Conservation (phyloP, 2,329 filamentous ascomycete genomes). For the Monilinia vaccinii-corymbosi region DNA sequence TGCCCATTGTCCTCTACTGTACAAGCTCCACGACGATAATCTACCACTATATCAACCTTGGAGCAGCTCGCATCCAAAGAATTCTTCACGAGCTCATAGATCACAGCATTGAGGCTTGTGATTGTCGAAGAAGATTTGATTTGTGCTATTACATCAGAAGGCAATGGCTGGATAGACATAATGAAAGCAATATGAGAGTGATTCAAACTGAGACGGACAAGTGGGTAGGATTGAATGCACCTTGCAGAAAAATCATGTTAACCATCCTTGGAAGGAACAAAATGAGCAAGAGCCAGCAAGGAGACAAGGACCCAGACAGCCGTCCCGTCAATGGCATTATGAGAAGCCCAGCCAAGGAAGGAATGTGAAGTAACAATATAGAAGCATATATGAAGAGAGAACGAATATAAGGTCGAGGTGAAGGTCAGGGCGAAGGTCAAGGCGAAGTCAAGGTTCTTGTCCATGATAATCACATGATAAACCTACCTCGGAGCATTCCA, state of each 20-base stretch:
- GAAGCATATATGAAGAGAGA: too few relatives aligned
- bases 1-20: conserved; percentile 74
- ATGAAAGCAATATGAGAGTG: neutral
- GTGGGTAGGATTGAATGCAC: neutral
- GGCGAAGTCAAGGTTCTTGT: too few relatives aligned
- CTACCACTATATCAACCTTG: conserved; percentile 60
- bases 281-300: conserved; percentile 5
- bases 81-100: conserved; percentile 70
- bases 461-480: too few relatives aligned
- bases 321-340: too few relatives aligned
- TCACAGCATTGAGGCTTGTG: conserved; percentile 61
- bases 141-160: conserved; percentile 61
- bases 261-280: neutral
- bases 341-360: too few relatives aligned
- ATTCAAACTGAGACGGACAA: neutral
- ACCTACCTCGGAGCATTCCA: too few relatives aligned
- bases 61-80: conserved; percentile 70
- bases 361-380: too few relatives aligned
- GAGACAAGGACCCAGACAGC: neutral
- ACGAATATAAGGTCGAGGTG: too few relatives aligned
- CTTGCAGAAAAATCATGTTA: neutral
- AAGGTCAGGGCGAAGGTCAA: too few relatives aligned
- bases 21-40: conserved; percentile 69
- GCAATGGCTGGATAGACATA: conserved; percentile 58
- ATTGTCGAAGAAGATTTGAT: conserved; percentile 81